These are phyloP conservation scores for Hypoxylon sp. DNA, from an alignment of 2,329 filamentous ascomycete species.

Conservation along the genomic window DNA sequence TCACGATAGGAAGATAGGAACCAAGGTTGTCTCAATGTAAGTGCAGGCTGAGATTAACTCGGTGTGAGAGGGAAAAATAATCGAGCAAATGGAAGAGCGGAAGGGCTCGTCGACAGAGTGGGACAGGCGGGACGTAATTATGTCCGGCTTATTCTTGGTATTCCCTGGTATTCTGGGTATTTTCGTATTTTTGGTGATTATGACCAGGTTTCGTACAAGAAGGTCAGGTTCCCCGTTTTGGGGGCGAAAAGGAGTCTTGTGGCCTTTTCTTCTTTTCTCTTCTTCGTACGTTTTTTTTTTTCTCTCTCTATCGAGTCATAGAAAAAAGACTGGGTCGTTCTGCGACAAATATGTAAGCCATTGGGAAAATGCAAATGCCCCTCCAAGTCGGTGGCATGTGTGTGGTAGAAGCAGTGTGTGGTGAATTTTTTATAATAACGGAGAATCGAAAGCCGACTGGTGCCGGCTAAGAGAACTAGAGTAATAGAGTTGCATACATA, in stretches of 20 bases:
- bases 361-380: constrained; percentile 24
- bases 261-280: constrained; percentile 18
- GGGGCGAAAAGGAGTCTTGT: constrained; percentile 39
- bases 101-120: constrained; percentile 23
- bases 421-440: constrained; percentile 43
- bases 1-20: constrained; percentile 27
- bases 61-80: constrained; percentile 27
- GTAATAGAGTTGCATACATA: constrained; percentile 32
- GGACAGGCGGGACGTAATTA: constrained; percentile 37
- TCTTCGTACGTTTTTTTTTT: constrained; percentile 23
- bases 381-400: constrained; percentile 12
- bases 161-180: constrained; percentile 10
- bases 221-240: constrained; percentile 32
- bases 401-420: constrained; percentile 11
- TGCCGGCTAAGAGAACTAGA: constrained; percentile 30
- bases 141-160: constrained; percentile 40
- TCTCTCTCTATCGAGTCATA: constrained; percentile 39
- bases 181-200: constrained; percentile 18
- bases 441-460: constrained; percentile 41
- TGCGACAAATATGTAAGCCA: constrained; percentile 38
- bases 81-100: constrained; percentile 24
- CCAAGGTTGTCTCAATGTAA: constrained; percentile 19
- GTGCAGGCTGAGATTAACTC: constrained; percentile 8
- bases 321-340: constrained; percentile 40
- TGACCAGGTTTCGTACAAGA: constrained; percentile 36